Base-by-base conservation (phyloP, 1,284 basidiomycete species). In the Vanrija pseudolonga region DNA sequence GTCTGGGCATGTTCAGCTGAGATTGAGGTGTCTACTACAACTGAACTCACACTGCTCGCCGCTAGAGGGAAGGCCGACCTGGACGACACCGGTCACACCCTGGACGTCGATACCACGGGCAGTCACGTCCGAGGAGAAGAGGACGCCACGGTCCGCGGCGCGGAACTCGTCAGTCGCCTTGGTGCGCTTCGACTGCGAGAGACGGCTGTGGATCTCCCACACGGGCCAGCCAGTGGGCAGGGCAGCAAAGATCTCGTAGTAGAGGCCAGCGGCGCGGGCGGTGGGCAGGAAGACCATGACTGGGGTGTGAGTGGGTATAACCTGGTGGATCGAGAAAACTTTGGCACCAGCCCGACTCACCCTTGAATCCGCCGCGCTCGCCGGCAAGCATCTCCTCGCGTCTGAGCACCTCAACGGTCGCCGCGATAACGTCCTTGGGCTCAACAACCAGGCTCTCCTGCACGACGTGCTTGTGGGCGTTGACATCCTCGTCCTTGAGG, bases 251-350 rank as follows among this genome's bases (percentile, higher is more conserved):
- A 84, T 68, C 24, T 80, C 79, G n/a, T 78, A 75, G n/a, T 79
- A 79, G 45, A 86, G 75, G 19, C 78, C 79, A 0, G 84, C 84
- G 2, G 84, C 81, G 48, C 84, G 80, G 2, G 86, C 85, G 11
- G 86, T 88, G n/a, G 85, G 84, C 49, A 84, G 80, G 77, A 88
- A 87, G 7, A 81, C 78, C 70, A 85, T 85, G 5, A 79, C 66
- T 67, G 5, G 56, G 19, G 14, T 59, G 66, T 32, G 11, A 32
- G 32, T 12, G 37, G n/a, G 73, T 65, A 42, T 64, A 26, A 45
- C 69, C 22, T 17, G 22, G 28, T 2, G 17, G 14, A 1, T 17
- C 18, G 28, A 38, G 32, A n/a, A 11, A 12, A 2, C 8, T 32
- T 6, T 26, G 26, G 3, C 5, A n/a, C n/a, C 28, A 14, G 18